Base-by-base conservation (phyloP, 495 filamentous ascomycete species). In the Viridothelium virens region DNA sequence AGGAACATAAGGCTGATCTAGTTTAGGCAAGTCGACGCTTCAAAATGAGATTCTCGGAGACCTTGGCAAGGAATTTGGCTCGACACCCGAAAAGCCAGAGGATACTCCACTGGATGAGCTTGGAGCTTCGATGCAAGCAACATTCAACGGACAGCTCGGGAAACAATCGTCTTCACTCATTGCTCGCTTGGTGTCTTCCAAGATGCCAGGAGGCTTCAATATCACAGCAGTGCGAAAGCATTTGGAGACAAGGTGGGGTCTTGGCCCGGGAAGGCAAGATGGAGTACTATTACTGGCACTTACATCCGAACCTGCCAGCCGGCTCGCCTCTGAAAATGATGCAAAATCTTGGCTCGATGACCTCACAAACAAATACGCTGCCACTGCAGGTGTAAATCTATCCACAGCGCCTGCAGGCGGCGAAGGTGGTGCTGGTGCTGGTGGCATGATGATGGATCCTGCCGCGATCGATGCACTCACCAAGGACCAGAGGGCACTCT, bases 161-260 rank as follows among this genome's bases (percentile, higher is more conserved):
- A 97, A 99, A 79, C 94, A 97, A 65, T 93, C 94, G 0, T 91
- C 91, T 38, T 96, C 94, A 3, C 85, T 97, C 63, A 87, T 97
- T 73, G 93, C 95, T 38, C 86, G 93, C 67, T 81, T 97, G 74
- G 92, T 99, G 37, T 97, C 95, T 3, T 96, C 94, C 4, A 99
- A 99, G 77, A 97, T 99, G 94, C 95, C 94, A 39, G 95, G 92
- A 73, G 94, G 94, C 61, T 99, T 97, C 83, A 99, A 97, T 75
- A 97, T 97, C 74, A 96, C 93, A 70, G 82, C 88, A 2, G 91
- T 94, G 12, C 84, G 93, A 61, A 97, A 99, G 79, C 94, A 97
- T 71, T 76, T 99, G 33, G 91, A 96, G 79, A 93, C 92, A 5
- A 82, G 91, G 74, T 99, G 92, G 91, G 95, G 94, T 41, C 79